Percentiles rank a stretch among this genome's conserved stretches.
Evolutionary conservation across 1,139 yeast genomes (phyloP).

Genomic region (Lodderomyces theae): DNA sequence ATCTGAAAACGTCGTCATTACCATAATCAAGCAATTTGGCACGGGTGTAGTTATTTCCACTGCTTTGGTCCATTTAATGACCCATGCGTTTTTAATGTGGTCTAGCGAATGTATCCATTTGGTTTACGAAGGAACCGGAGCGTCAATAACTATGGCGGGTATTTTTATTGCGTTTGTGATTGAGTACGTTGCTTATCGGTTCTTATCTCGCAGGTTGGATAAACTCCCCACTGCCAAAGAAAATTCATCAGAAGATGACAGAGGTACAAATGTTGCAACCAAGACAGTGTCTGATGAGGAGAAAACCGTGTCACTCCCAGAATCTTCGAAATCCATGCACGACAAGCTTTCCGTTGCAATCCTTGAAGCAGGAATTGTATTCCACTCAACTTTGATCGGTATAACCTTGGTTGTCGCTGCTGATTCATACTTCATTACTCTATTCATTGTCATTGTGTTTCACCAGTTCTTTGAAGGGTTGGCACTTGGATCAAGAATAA

Average conservation of each 20-base stretch:
- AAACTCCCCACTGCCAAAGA: neutral
- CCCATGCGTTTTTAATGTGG: conserved; percentile 31
- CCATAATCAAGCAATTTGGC: conserved; percentile 29
- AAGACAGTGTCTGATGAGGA: conserved; percentile 6
- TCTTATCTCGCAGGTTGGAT: conserved; percentile 11
- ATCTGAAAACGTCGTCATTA: conserved; percentile 27
- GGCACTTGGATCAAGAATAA: conserved; percentile 40
- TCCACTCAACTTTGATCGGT: conserved; percentile 44
- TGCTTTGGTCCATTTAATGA: conserved; percentile 33
- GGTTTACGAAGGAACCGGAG: conserved; percentile 27
- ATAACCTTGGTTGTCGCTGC: conserved; percentile 39
- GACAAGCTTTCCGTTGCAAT: conserved; percentile 22
- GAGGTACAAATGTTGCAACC: neutral
- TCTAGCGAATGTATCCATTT: conserved; percentile 23
- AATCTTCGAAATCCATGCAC: conserved; percentile 10
- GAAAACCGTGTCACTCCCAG: conserved; percentile 9
- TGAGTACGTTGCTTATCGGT: conserved; percentile 27
- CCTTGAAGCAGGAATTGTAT: conserved; percentile 41
- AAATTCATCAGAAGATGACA: conserved; percentile 6
- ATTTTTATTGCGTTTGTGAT: conserved; percentile 31
- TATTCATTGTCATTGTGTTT: conserved; percentile 38
- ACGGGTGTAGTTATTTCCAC: conserved; percentile 37
- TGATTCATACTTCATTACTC: conserved; percentile 30
- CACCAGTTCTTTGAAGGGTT: conserved; percentile 45
- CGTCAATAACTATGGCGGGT: conserved; percentile 36